Evolutionary conservation across 768 basidiomycete species (phyloP).

Genomic region (Leccinum truebloodii): DNA sequence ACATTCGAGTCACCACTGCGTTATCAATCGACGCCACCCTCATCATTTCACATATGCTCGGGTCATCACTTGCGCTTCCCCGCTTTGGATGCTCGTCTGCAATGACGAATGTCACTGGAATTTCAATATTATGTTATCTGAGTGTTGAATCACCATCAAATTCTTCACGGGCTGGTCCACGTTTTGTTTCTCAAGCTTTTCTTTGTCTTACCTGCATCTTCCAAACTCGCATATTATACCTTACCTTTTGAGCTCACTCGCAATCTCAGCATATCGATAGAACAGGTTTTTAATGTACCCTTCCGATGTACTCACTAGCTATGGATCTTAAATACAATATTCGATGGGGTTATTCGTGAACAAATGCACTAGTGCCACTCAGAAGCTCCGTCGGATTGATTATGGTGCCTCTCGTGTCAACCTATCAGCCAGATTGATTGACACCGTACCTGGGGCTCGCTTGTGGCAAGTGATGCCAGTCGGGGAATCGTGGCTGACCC

Average conservation of each 20-base stretch:
- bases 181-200: slow-evolving; percentile 4
- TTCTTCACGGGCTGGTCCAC: slow-evolving; percentile 25
- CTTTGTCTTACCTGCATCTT: slow-evolving; percentile 8
- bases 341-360: slow-evolving; percentile 19
- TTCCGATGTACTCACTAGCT: slow-evolving; percentile 28
- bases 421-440: not conserved
- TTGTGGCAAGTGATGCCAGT: not conserved
- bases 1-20: slow-evolving; percentile 4
- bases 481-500: not conserved
- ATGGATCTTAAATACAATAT: slow-evolving; percentile 19
- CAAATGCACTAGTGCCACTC: not conserved
- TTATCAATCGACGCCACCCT: slow-evolving; percentile 4
- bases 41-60: slow-evolving; percentile 9
- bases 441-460: not conserved
- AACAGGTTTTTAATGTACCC: slow-evolving; percentile 26
- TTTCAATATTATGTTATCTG: slow-evolving; percentile 2
- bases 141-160: slow-evolving; percentile 12
- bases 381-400: not conserved
- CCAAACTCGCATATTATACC: slow-evolving; percentile 25
- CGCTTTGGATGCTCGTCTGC: slow-evolving; percentile 10
- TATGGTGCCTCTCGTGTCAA: not conserved
- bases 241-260: slow-evolving; percentile 15
- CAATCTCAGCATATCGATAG: slow-evolving; percentile 31
- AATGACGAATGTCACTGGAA: slow-evolving; percentile 6
- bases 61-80: slow-evolving; percentile 1